Conservation (phyloP, 2,329 filamentous ascomycete genomes). For the Verticillium isaacii region DNA sequence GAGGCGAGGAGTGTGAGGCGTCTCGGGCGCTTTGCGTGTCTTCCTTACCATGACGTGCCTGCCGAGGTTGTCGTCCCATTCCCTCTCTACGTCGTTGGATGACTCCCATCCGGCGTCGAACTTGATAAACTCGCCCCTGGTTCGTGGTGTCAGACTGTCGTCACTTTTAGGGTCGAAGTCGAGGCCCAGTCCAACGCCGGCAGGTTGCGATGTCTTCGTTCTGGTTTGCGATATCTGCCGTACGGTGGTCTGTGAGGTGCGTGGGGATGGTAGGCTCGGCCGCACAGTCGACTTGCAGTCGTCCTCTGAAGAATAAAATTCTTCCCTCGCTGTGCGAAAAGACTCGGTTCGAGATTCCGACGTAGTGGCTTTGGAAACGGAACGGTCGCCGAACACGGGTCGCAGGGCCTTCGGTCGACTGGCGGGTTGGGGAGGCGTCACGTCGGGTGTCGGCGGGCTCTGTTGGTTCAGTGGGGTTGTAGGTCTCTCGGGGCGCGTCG, state of each 20-base stretch:
- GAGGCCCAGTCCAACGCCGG: slow-evolving; percentile 7
- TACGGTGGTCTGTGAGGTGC: slow-evolving; percentile 39
- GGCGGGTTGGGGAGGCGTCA: slow-evolving; percentile 60
- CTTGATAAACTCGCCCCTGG: slow-evolving; percentile 43
- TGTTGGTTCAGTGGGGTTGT: slow-evolving; percentile 60
- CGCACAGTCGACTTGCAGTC: slow-evolving; percentile 37
- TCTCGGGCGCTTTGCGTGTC: slow-evolving; percentile 18
- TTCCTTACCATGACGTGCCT: slow-evolving; percentile 51
- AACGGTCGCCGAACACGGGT: slow-evolving; percentile 42
- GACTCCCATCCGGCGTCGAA: slow-evolving; percentile 58
- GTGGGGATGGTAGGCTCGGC: slow-evolving; percentile 31
- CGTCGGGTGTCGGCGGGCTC: slow-evolving; percentile 70
- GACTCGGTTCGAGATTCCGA: slow-evolving; percentile 61
- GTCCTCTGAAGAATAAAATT: slow-evolving; percentile 57
- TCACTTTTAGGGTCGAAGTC: slow-evolving; percentile 18
- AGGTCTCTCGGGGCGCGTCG: slow-evolving; percentile 28
- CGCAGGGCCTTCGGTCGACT: slow-evolving; percentile 40
- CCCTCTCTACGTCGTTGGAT: slow-evolving; percentile 42
- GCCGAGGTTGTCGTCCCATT: slow-evolving; percentile 50
- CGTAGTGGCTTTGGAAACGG: slow-evolving; percentile 47
- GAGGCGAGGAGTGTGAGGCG: not conserved
- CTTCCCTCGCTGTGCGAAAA: slow-evolving; percentile 67
- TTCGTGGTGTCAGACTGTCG: slow-evolving; percentile 34
- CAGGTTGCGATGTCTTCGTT: slow-evolving; percentile 9
- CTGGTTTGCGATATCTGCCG: slow-evolving; percentile 28